Base-by-base conservation (phyloP, 2,329 filamentous ascomycete species). In the Meredithiella fracta region DNA sequence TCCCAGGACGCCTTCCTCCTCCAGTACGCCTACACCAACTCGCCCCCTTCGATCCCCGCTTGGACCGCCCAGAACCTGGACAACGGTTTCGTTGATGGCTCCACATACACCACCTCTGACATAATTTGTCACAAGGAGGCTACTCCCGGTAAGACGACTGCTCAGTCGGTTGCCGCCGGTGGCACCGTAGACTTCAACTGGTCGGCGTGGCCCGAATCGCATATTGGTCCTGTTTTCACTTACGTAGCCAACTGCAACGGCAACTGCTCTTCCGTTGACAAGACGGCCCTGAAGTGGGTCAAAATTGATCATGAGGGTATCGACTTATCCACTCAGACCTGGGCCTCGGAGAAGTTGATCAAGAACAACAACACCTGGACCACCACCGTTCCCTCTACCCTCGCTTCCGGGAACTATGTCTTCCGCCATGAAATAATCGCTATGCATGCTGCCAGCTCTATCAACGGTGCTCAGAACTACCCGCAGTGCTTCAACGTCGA, bases 281-380 rank as follows among this genome's bases (percentile, higher is more conserved):
- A 78, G 66, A 67, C 65, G 1, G 63, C 67, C 3, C 71, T 83
- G 29, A 66, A 75, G 60, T 83, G 76, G 66, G 78, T 81, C 73
- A 85, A 85, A 73, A 82, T 84, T 58, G 72, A 75, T 40, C 72
- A 72, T 56, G 69, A 65, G 34, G 81, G 80, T 57, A 71, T 79
- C 60, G 67, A 75, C 59, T 63, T 68, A 59, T 69, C 67, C 49
- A 69, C 64, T 53, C 55, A 65, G 22, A 59, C 57, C 9, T 72
- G 69, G 69, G 65, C 64, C 1, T 60, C 67, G 3, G 65, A 66
- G 57, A 64, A 72, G 0, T 65, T 78, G 57, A 72, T 76, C 60
- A 61, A 66, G 47, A 64, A 66, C 69, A 59, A 60, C 29, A 66
- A 64, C 59, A 62, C 61, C 11, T 67, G 65, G 65, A 62, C 63